Base-by-base conservation (phyloP, 1,139 yeast genomes). In the Debaryomyces nepalensis region DNA sequence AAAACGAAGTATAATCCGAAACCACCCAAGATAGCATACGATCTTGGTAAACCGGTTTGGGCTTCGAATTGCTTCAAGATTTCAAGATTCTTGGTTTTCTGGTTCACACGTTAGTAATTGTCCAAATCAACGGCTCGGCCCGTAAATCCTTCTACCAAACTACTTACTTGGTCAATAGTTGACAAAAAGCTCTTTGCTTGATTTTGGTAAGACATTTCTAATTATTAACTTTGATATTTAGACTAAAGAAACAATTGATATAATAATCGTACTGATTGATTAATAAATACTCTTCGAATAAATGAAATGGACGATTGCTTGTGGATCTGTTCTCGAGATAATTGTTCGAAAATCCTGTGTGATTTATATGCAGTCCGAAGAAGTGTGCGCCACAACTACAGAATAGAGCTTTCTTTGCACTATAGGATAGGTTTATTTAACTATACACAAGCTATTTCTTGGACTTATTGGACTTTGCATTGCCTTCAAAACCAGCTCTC, bases 41-140 rank as follows among this genome's bases (percentile, higher is more conserved):
- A 85, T 75, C 93, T 87, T 63, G 98, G 97, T 49, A 91, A 71
- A 16, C 90, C 86, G 39, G 91, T 79, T 49, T 75, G 78, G 12
- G 62, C 51, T 65, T 85, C 91, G 57, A 85, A 81, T 43, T 77
- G 77, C 50, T 70, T 70, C 53, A 84, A 73, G 30, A 73, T 45
- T 43, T 59, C 41, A 50, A 70, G 68, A 34, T 65, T 62, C 16
- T 74, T 61, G 44, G 77, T 71, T 49, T 64, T 64, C 79, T 73
- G 44, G 11, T 8, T 23, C 15, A 23, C 24, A 24, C 14, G 57
- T 53, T 48, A 49, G 51, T 48, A 42, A 19, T 19, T 12, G 32
- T 9, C 18, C 15, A 29, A 29, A 5, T 27, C 1, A 27, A 14
- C 15, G 4, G 5, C 12, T 26, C 18, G 12, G 19, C 18, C 11